These are phyloP conservation scores for Shiraia sp. DNA, from an alignment of 2,329 filamentous ascomycete genomes.

Conservation along the genomic window DNA sequence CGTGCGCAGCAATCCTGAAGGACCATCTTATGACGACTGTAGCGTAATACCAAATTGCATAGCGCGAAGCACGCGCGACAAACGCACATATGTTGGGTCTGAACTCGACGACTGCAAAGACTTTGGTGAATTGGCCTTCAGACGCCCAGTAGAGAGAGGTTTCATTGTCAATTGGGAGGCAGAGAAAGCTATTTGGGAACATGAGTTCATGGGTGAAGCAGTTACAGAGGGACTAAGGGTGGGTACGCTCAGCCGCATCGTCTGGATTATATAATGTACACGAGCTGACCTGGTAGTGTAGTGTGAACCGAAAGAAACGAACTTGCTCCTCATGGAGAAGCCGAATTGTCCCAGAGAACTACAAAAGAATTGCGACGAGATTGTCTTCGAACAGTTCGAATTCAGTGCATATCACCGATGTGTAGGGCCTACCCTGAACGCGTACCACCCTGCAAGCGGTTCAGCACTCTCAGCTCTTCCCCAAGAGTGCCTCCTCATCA, in stretches of 20 bases:
- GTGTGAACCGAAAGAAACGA: conserved; percentile 80
- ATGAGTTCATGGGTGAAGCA: conserved; percentile 78
- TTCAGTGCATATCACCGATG: conserved; percentile 84
- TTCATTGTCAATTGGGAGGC: conserved; percentile 97
- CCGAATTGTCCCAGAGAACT: conserved; percentile 80
- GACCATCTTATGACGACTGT: conserved; percentile 52
- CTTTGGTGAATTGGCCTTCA: conserved; percentile 85
- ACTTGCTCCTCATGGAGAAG: conserved; percentile 81
- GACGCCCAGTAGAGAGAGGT: conserved; percentile 89
- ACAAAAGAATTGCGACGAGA: conserved; percentile 90
- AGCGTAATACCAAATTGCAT: conserved; percentile 84
- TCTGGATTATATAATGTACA: neutral
- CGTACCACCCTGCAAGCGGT: conserved; percentile 65
- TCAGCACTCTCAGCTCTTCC: conserved; percentile 56
- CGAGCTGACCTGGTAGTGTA: conserved; percentile 25
- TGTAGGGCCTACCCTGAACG: conserved; percentile 73
- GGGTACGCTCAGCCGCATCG: conserved; percentile 28
- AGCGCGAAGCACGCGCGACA: conserved; percentile 74
- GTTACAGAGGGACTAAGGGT: conserved; percentile 63
- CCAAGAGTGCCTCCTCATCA: conserved; percentile 79
- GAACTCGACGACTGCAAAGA: conserved; percentile 81
- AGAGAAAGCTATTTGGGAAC: conserved; percentile 94
- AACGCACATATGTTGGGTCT: conserved; percentile 76
- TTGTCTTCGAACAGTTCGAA: conserved; percentile 96
- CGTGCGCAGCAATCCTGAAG: conserved; percentile 42